Percentiles rank a stretch among this genome's conserved stretches.
Conservation (phyloP, 768 basidiomycete genomes). For the Mycena belliarum region DNA sequence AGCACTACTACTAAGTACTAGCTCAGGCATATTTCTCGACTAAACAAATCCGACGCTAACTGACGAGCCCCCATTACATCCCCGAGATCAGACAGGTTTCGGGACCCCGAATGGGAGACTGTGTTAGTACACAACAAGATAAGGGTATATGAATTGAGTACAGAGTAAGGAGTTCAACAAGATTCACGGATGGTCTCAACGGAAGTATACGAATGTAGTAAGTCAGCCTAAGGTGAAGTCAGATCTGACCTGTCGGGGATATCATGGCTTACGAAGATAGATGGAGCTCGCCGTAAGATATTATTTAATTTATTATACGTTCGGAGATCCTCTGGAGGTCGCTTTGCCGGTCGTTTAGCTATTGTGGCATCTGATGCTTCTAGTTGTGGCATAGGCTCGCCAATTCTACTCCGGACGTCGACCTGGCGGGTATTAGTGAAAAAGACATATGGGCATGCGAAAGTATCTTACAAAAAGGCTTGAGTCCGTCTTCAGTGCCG, state of each 20-base stretch:
- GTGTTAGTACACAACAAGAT: neutral
- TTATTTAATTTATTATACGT: conserved; percentile 17
- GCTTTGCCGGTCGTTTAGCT: conserved; percentile 1
- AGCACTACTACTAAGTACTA: too few relatives aligned
- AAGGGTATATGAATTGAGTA: too few relatives aligned
- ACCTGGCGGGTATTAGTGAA: conserved; percentile 11
- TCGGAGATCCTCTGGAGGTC: conserved; percentile 12
- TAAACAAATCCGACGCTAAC: too few relatives aligned
- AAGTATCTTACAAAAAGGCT: conserved; percentile 19
- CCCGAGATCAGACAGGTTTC: too few relatives aligned
- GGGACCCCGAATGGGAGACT: too few relatives aligned
- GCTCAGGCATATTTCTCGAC: too few relatives aligned
- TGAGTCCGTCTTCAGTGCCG: conserved; percentile 22
- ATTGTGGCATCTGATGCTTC: neutral
- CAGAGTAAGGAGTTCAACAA: conserved; percentile 14
- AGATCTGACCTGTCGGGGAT: neutral
- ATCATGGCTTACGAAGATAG: conserved; percentile 14
- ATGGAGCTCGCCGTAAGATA: conserved; percentile 13
- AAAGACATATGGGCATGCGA: neutral
- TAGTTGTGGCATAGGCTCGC: conserved; percentile 17
- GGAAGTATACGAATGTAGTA: conserved; percentile 12
- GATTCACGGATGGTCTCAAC: conserved; percentile 16
- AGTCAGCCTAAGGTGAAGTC: conserved; percentile 5
- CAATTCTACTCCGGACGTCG: conserved; percentile 18
- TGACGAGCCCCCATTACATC: too few relatives aligned